phyloP scores from a whole-genome alignment of 805 yeast genomes.

The Yarrowia keelungensis region DNA sequence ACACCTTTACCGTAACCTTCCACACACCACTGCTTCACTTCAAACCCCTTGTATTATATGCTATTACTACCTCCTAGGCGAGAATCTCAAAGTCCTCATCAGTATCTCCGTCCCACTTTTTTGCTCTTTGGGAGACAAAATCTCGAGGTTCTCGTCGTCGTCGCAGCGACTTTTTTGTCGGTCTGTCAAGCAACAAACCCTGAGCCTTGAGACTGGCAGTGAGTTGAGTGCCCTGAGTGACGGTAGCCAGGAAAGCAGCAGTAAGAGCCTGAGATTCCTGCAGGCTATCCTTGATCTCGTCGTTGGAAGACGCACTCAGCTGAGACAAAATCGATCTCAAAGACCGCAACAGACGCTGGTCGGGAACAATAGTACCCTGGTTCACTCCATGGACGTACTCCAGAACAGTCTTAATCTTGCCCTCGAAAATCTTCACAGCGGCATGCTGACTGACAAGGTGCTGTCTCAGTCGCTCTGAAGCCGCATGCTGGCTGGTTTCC shows the following conservation, averaged over 20 bases:
- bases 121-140: slow-evolving; percentile 3
- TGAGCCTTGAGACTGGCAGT: slow-evolving; percentile 17
- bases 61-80: not conserved
- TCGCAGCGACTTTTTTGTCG: slow-evolving; percentile 10
- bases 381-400: slow-evolving; percentile 46
- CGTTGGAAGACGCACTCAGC: slow-evolving; percentile 23
- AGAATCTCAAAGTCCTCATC: slow-evolving; percentile 19
- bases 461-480: slow-evolving; percentile 36
- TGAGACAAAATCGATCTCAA: slow-evolving; percentile 22
- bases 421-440: slow-evolving; percentile 54
- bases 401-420: slow-evolving; percentile 50
- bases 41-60: not conserved
- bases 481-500: slow-evolving; percentile 39
- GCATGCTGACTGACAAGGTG: slow-evolving; percentile 40
- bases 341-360: slow-evolving; percentile 29
- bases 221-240: slow-evolving; percentile 26
- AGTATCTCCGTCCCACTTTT: slow-evolving; percentile 25
- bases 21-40: no score
- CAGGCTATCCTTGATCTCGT: slow-evolving; percentile 5
- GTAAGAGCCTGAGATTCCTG: slow-evolving; percentile 30
- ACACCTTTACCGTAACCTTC: no score
- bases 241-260: slow-evolving; percentile 25
- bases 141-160: slow-evolving; percentile 11
- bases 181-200: slow-evolving; percentile 1
- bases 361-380: slow-evolving; percentile 4